Conservation (phyloP, 2,329 filamentous ascomycete species). For the Thelonectria blattea region DNA sequence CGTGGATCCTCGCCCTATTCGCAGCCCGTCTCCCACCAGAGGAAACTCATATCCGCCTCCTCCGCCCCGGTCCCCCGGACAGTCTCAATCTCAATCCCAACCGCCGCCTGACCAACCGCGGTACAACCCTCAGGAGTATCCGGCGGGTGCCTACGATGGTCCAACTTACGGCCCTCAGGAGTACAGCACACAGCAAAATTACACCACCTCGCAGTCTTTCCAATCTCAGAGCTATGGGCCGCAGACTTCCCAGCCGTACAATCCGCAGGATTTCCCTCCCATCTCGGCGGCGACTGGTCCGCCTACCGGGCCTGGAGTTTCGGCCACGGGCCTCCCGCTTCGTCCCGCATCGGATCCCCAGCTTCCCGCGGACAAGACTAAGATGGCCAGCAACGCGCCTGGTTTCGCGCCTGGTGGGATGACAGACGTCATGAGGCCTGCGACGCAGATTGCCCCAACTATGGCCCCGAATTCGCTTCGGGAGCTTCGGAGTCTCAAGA, state of each 20-base stretch:
- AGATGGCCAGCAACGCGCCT: slow-evolving; percentile 7
- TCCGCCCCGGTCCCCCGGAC: neutral
- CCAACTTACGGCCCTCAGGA: slow-evolving; percentile 26
- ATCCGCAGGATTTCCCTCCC: slow-evolving; percentile 35
- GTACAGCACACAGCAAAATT: slow-evolving; percentile 21
- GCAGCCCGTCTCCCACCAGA: slow-evolving; percentile 33
- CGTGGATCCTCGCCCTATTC: slow-evolving; percentile 39
- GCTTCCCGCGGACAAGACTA: slow-evolving; percentile 24
- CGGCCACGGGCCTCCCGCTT: slow-evolving; percentile 27
- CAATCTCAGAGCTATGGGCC: neutral
- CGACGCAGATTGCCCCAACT: slow-evolving; percentile 27
- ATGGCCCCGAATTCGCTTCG: slow-evolving; percentile 30
- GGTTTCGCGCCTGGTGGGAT: slow-evolving; percentile 25
- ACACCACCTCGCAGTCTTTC: slow-evolving; percentile 13
- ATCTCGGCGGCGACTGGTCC: slow-evolving; percentile 4
- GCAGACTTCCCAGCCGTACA: slow-evolving; percentile 6
- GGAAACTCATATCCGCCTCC: slow-evolving; percentile 24
- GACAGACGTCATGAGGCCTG: slow-evolving; percentile 22
- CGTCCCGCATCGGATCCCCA: slow-evolving; percentile 33
- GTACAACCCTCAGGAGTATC: slow-evolving; percentile 29
- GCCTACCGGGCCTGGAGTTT: slow-evolving; percentile 23
- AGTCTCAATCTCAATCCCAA: slow-evolving; percentile 7
- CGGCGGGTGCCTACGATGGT: slow-evolving; percentile 24
- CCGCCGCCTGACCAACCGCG: slow-evolving; percentile 22
- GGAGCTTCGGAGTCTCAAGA: slow-evolving; percentile 43